These are phyloP conservation scores for Oxyria digyna DNA, from an alignment of 148 eudicot genomes.

Conservation along the genomic window DNA sequence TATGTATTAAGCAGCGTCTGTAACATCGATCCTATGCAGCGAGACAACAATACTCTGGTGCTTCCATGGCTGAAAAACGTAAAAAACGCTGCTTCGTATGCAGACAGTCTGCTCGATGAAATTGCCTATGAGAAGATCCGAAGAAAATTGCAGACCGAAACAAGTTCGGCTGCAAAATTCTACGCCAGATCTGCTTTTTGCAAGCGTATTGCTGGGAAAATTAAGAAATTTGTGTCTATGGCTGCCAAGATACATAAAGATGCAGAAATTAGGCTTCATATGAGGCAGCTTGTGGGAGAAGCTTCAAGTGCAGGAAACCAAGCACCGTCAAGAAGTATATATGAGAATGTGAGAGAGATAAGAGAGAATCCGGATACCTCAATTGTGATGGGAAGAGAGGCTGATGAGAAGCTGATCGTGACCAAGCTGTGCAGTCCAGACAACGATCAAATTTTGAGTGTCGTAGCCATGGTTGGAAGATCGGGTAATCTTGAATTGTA, in stretches of 20 bases:
- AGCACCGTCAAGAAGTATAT: neutral
- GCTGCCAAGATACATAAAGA: neutral
- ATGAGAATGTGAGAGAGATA: neutral
- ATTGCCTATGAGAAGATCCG: neutral
- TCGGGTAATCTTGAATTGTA: neutral
- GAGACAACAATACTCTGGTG: neutral
- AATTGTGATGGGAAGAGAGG: neutral
- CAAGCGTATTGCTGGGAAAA: neutral
- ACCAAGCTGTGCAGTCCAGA: neutral
- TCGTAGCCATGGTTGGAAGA: neutral
- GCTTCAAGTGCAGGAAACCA: neutral
- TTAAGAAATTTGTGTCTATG: neutral
- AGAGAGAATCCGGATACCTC: slow-evolving; percentile 1
- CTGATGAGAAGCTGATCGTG: slow-evolving; percentile 1
- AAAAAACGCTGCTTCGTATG: neutral
- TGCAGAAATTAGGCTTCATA: neutral
- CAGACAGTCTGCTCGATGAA: neutral
- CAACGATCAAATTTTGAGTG: neutral
- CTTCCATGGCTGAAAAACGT: neutral
- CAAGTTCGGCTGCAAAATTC: neutral
- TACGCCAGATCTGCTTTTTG: neutral
- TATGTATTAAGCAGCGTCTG: neutral
- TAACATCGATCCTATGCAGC: neutral
- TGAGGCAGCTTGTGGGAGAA: neutral
- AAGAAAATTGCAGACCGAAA: neutral